A percentile compares a stretch with the other conserved stretches of the same genome.
These are phyloP conservation scores for Haematococcus sp. DNA, from an alignment of 139 green algal species.

Conservation along the genomic window DNA sequence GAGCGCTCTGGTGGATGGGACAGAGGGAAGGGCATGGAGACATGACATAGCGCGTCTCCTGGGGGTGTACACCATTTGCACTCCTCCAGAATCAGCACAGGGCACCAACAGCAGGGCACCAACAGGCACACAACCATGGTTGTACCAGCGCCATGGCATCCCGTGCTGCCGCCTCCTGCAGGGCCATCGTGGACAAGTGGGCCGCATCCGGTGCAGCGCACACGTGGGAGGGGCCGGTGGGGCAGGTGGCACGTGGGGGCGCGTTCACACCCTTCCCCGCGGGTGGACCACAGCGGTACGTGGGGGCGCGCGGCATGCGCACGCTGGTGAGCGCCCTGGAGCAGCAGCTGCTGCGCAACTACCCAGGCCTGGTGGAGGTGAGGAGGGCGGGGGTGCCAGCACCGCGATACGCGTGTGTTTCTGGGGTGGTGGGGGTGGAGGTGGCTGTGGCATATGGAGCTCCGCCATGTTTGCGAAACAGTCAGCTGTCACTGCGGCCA, in stretches of 20 bases:
- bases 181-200: conserved; percentile 48
- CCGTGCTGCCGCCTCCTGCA: neutral
- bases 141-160: no score
- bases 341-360: conserved; percentile 13
- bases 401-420: no score
- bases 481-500: no score
- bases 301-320: conserved; percentile 58
- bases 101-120: no score
- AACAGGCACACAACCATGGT: no score
- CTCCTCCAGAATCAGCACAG: no score
- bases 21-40: no score
- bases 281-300: conserved; percentile 27
- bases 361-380: conserved; percentile 27
- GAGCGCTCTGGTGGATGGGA: no score
- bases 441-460: neutral
- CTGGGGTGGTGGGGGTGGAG: no score
- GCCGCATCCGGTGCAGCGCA: conserved; percentile 34
- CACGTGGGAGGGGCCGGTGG: conserved; percentile 56
- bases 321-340: conserved; percentile 52
- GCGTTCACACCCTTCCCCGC: conserved; percentile 32
- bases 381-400: neutral
- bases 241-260: conserved; percentile 15
- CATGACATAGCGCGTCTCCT: no score
- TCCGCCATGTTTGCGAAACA: neutral
- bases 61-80: no score